phyloP scores from a whole-genome alignment of 2,329 filamentous ascomycete species.

The Aspergillus sp. region DNA sequence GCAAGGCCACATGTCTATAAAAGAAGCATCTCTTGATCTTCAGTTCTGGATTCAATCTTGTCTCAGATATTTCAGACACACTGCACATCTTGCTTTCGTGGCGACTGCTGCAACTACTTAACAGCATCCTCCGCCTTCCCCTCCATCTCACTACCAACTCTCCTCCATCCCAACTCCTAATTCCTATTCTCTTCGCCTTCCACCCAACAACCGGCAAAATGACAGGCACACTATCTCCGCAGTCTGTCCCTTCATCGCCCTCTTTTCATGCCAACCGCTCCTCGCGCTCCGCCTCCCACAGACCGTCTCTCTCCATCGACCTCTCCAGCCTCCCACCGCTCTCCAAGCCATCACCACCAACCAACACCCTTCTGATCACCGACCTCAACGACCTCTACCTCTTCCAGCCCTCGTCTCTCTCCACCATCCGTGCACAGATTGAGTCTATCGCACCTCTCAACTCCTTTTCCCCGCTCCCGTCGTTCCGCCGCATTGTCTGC shows the following conservation, averaged over 20 bases:
- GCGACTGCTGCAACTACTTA: not conserved
- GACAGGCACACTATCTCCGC: conserved; percentile 22
- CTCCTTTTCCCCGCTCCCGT: conserved; percentile 53
- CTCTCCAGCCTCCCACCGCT: conserved; percentile 47
- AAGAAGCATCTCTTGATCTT: not conserved
- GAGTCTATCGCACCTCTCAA: conserved; percentile 44
- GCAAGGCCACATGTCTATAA: not conserved
- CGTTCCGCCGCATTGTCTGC: conserved; percentile 51
- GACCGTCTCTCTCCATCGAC: conserved; percentile 46
- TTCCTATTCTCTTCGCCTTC: not conserved
- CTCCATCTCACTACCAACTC: not conserved
- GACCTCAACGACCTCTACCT: conserved; percentile 46
- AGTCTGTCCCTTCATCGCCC: conserved; percentile 26
- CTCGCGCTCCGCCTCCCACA: conserved; percentile 27
- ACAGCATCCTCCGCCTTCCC: not conserved
- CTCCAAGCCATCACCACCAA: conserved; percentile 46
- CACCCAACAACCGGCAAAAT: conserved; percentile 17
- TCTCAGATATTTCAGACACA: not conserved
- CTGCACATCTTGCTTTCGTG: not conserved
- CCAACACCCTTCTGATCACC: conserved; percentile 54
- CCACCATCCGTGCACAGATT: conserved; percentile 44
- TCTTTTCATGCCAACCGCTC: conserved; percentile 22
- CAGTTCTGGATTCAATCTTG: not conserved
- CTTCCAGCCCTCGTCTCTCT: conserved; percentile 48
- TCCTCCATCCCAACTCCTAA: not conserved